Conservation (phyloP, 1,284 basidiomycete species). For the Melampsora americana region DNA sequence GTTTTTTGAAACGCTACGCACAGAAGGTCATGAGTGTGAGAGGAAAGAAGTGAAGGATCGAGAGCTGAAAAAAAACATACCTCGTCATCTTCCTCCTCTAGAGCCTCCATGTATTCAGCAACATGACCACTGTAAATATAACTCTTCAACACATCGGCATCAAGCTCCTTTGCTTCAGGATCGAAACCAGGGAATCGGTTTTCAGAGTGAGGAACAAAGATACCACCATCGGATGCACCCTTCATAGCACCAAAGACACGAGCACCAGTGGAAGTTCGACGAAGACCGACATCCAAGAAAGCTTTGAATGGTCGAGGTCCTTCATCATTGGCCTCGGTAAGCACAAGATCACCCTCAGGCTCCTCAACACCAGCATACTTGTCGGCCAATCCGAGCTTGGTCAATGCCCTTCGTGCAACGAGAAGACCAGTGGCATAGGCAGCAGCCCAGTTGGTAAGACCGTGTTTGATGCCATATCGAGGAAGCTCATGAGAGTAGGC, state of each 20-base stretch:
- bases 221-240: slow-evolving; percentile 96
- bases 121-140: slow-evolving; percentile 99
- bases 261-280: slow-evolving; percentile 94
- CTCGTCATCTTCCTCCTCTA: slow-evolving; percentile 99
- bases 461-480: slow-evolving; percentile 95
- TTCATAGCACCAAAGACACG: slow-evolving; percentile 99
- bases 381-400: slow-evolving; percentile 93
- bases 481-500: slow-evolving; percentile 78
- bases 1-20: slow-evolving; percentile 79
- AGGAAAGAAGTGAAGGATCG: slow-evolving; percentile 54
- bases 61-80: not conserved
- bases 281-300: slow-evolving; percentile 97
- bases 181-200: slow-evolving; percentile 99
- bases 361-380: slow-evolving; percentile 96
- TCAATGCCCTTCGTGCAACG: slow-evolving; percentile 86
- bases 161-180: slow-evolving; percentile 86
- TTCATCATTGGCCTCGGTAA: slow-evolving; percentile 84
- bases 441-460: slow-evolving; percentile 97
- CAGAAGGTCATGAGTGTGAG: not conserved
- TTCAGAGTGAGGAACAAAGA: slow-evolving; percentile 96
- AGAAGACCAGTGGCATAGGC: slow-evolving; percentile 98
- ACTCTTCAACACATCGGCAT: slow-evolving; percentile 90
- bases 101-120: slow-evolving; percentile 98
- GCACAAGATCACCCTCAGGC: slow-evolving; percentile 77
- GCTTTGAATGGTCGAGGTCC: slow-evolving; percentile 97